These are phyloP conservation scores for Plasmodium gonderi DNA, from an alignment of 169 alveolate genomes.

Conservation along the genomic window DNA sequence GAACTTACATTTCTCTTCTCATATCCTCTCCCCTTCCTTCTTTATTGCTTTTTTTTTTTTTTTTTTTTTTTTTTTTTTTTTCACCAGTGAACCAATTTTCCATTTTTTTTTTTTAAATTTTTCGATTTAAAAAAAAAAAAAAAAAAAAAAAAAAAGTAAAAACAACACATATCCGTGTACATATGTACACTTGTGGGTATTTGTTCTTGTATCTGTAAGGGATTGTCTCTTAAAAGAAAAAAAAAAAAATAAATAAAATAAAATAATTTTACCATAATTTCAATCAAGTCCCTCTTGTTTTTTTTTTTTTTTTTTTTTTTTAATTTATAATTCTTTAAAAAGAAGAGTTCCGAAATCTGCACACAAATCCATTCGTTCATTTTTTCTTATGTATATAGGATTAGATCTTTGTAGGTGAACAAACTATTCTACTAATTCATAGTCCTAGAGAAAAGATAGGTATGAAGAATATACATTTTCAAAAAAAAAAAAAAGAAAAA, in stretches of 20 bases:
- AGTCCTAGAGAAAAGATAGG: no score
- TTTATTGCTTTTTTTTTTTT: neutral
- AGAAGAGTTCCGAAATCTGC: no score
- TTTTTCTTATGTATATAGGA: neutral
- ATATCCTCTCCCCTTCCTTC: neutral
- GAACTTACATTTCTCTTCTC: neutral
- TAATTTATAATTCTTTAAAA: conserved; percentile 17
- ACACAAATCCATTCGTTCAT: neutral
- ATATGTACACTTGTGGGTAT: neutral
- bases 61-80: neutral
- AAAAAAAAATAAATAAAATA: no score
- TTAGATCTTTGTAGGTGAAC: no score
- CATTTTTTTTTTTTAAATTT: conserved; percentile 49
- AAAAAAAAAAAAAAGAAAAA: no score
- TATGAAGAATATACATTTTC: no score
- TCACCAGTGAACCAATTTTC: conserved; percentile 1
- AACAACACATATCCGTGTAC: neutral
- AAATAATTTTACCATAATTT: no score
- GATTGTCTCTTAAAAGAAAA: conserved; percentile 12
- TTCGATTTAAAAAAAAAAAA: conserved; percentile 22
- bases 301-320: conserved; percentile 19
- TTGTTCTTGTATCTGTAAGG: neutral
- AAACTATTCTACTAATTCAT: no score
- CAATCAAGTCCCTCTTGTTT: no score
- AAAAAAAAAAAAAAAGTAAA: neutral